These are phyloP conservation scores for Cutaneotrichosporon cavernicola DNA, from an alignment of 1,284 basidiomycete species.

Conservation along the genomic window DNA sequence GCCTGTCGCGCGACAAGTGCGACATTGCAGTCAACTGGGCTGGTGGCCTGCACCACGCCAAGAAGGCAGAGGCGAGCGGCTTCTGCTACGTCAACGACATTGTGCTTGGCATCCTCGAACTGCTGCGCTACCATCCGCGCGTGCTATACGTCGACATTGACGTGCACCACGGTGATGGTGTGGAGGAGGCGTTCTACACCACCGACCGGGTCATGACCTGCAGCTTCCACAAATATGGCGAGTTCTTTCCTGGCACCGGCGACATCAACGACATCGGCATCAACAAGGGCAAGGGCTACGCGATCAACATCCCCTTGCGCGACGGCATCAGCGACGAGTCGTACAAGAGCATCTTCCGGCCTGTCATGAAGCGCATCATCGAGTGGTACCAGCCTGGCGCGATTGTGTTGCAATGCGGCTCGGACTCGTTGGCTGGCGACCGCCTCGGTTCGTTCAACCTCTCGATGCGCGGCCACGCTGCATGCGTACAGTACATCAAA, in stretches of 20 bases:
- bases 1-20: conserved; percentile 93
- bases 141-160: conserved; percentile 99
- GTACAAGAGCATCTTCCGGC: conserved; percentile 94
- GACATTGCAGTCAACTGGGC: conserved; percentile 99
- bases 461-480: conserved; percentile 97
- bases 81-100: conserved; percentile 99
- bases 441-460: conserved; percentile 95
- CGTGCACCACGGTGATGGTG: conserved; percentile 98
- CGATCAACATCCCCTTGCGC: conserved; percentile 90
- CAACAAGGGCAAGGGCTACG: conserved; percentile 87
- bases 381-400: conserved; percentile 93
- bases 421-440: conserved; percentile 96
- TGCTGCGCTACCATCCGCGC: conserved; percentile 86
- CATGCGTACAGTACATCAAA: conserved; percentile 96
- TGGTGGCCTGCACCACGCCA: conserved; percentile 94
- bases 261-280: conserved; percentile 91
- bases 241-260: conserved; percentile 98
- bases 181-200: conserved; percentile 99
- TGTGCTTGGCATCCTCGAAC: conserved; percentile 92
- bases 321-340: conserved; percentile 96
- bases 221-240: conserved; percentile 98
- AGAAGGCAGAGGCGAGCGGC: conserved; percentile 96
- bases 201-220: conserved; percentile 99
- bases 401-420: conserved; percentile 95
- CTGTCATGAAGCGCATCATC: conserved; percentile 93